Evolutionary conservation across 1,139 yeast genomes (phyloP).

Genomic region (Hemisphaericaspora xylofermentans): DNA sequence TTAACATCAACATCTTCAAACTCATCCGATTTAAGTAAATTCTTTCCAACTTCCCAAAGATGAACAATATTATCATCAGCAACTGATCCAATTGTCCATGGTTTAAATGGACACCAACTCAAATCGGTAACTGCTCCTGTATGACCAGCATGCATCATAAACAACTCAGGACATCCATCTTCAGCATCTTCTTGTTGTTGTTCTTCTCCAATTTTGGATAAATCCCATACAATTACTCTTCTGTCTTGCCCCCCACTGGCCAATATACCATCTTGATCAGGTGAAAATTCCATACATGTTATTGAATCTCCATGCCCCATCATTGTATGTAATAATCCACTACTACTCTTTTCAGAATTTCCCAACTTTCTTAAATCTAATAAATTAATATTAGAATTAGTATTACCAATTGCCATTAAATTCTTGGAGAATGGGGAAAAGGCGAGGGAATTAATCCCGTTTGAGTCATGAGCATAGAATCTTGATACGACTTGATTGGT

Average conservation of each 20-base stretch:
- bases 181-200: constrained; percentile 76
- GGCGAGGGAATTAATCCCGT: constrained; percentile 60
- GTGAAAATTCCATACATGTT: constrained; percentile 69
- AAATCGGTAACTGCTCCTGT: constrained; percentile 74
- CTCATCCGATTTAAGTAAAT: constrained; percentile 41
- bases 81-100: constrained; percentile 72
- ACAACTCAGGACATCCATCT: constrained; percentile 78
- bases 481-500: constrained; percentile 25
- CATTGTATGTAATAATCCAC: constrained; percentile 59
- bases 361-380: constrained; percentile 56
- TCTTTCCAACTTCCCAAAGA: constrained; percentile 66
- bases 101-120: constrained; percentile 65
- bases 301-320: constrained; percentile 75
- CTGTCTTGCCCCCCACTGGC: constrained; percentile 75
- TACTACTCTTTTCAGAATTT: constrained; percentile 17
- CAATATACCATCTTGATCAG: constrained; percentile 67
- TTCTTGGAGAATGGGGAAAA: constrained; percentile 63
- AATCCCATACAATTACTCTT: constrained; percentile 72
- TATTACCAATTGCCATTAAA: constrained; percentile 65
- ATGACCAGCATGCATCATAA: constrained; percentile 89
- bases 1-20: constrained; percentile 15
- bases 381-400: constrained; percentile 63
- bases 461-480: constrained; percentile 32
- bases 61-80: constrained; percentile 80
- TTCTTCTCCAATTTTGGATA: constrained; percentile 71